Evolutionary conservation across 306 rosid genomes (phyloP).

Genomic region (Lathyrus oleraceus): DNA sequence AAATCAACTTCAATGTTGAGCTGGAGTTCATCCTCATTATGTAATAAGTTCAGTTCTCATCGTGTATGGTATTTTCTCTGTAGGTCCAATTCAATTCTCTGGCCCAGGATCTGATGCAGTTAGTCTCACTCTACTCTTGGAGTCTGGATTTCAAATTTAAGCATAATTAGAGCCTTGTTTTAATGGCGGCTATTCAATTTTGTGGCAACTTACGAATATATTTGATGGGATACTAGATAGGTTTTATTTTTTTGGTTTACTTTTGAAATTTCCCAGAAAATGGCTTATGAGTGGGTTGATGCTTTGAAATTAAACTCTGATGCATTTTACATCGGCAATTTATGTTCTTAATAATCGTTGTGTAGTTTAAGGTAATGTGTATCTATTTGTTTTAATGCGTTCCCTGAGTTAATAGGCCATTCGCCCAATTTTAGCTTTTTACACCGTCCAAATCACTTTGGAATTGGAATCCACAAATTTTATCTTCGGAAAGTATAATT

Average conservation of each 20-base stretch:
- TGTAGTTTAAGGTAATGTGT: background rate
- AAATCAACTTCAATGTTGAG: constrained; percentile 4
- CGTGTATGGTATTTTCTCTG: constrained; percentile 27
- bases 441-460: too few relatives aligned
- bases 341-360: constrained; percentile 1
- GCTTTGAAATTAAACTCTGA: constrained; percentile 10
- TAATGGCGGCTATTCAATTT: constrained; percentile 18
- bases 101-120: constrained; percentile 77
- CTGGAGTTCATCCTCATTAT: background rate
- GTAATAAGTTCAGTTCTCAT: background rate
- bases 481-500: too few relatives aligned
- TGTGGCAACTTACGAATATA: constrained; percentile 14
- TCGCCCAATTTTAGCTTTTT: background rate
- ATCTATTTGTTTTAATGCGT: constrained; percentile 3
- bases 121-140: constrained; percentile 84
- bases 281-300: constrained; percentile 24
- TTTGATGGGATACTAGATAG: constrained; percentile 30
- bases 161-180: constrained; percentile 19
- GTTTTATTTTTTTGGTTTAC: background rate
- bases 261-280: constrained; percentile 1
- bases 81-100: constrained; percentile 91
- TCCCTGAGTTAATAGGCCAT: background rate
- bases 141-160: constrained; percentile 62
- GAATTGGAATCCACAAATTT: too few relatives aligned
- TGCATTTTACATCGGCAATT: constrained; percentile 22